phyloP scores from a whole-genome alignment of 2,329 filamentous ascomycete species.

The Thermothelomyces thermophilus region DNA sequence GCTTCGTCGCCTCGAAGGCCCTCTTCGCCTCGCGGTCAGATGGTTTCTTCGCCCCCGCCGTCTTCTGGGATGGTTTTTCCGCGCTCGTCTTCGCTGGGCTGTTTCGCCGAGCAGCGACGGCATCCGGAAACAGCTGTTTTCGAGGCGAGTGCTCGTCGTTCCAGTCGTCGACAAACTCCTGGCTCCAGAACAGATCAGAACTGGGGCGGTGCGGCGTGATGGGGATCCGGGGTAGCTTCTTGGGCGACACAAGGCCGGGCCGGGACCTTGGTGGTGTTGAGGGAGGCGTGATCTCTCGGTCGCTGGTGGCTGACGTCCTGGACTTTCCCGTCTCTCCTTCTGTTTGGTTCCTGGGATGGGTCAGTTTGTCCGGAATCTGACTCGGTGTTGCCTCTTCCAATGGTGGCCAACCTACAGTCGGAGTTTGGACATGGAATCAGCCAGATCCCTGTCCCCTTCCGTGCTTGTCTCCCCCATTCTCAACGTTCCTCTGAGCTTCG shows the following conservation, averaged over 20 bases:
- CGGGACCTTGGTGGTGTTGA: constrained; percentile 19
- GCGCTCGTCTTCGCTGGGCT: constrained; percentile 24
- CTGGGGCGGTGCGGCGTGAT: constrained; percentile 47
- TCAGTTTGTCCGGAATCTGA: not conserved
- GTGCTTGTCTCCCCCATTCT: not conserved
- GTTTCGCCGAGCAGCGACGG: constrained; percentile 9
- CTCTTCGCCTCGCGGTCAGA: constrained; percentile 40
- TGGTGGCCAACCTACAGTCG: constrained; percentile 13
- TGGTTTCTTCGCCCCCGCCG: not conserved
- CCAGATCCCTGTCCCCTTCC: constrained; percentile 11
- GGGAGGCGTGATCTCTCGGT: constrained; percentile 3
- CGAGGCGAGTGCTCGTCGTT: constrained; percentile 49
- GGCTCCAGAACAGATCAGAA: constrained; percentile 54
- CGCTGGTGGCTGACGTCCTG: not conserved
- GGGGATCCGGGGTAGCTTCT: constrained; percentile 40
- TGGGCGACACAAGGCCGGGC: constrained; percentile 29
- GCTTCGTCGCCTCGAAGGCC: constrained; percentile 56
- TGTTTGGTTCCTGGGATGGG: not conserved
- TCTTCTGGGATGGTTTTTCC: constrained; percentile 1
- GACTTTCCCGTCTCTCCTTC: not conserved
- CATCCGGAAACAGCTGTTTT: constrained; percentile 27
- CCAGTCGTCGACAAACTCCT: constrained; percentile 55
- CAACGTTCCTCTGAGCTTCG: not conserved
- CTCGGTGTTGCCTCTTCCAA: too few species aligned
- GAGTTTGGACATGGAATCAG: constrained; percentile 20